Base-by-base conservation (phyloP, 768 basidiomycete genomes). In the Candolleomyces eurysporus region DNA sequence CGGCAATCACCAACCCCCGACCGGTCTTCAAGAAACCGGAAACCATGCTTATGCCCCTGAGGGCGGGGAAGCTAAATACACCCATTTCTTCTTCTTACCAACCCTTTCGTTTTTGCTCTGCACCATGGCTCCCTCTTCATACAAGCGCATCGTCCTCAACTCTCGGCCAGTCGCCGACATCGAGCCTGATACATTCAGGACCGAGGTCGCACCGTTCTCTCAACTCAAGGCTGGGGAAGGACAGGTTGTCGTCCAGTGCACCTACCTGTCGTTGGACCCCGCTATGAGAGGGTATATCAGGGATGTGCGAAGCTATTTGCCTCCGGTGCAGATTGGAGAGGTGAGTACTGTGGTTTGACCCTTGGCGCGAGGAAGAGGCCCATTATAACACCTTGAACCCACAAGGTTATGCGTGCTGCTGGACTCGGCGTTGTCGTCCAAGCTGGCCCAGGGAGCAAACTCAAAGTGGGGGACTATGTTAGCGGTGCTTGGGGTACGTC, bases 281-380 rank as follows among this genome's bases (percentile, higher is more conserved):
- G 92, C 93, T 0, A 93, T 94, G 92, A 83, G 94, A 9, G 86
- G 84, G 13, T 97, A 90, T 82, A 69, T 98, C 55, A 84, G 82
- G 63, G 90, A 92, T 69, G 70, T 69, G 16, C 80, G 94, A 50
- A 88, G 85, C 65, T 93, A 94, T 69, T 53, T 91, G 16, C 83
- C 84, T 14, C 90, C 91, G 9, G 85, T 88, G 5, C 68, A 87
- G 67, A 88, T 94, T 64, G 88, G 88, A 40, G 89, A 84, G 73
- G 80, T 79, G 57, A 46, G 65, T 67, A 10, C 36, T 7, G 31
- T 11, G 40, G 17, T 5, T 7, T 21, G 19, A 40, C 5, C 6
- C 26, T 26, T 4, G n/a, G 26, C 21, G 6, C 40, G 39, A 13
- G 6, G n/a, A 4, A 36, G 1, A 6, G 4, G 13, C 5, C 1